phyloP scores from a whole-genome alignment of 257 asterid species.

The Coffea canephora region DNA sequence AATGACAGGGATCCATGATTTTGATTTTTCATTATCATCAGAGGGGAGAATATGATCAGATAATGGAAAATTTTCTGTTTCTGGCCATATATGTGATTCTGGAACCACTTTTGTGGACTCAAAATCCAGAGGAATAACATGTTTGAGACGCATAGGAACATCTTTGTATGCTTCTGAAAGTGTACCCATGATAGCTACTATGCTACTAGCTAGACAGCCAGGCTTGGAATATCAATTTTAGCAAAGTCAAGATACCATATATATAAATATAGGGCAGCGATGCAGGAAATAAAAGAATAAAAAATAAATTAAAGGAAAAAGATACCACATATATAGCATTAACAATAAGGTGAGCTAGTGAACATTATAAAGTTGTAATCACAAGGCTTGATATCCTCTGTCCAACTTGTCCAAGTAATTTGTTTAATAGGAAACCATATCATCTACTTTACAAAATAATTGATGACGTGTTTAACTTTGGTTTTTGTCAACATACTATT shows the following conservation, averaged over 20 bases:
- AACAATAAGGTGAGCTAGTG: no score
- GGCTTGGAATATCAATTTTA: neutral
- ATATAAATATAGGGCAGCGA: neutral
- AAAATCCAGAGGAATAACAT: constrained; percentile 68
- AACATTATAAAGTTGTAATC: no score
- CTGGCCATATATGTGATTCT: constrained; percentile 60
- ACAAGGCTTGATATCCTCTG: no score
- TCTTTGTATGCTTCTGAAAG: constrained; percentile 54
- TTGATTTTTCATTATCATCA: neutral
- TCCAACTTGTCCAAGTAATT: no score
- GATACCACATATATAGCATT: no score
- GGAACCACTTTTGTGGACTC: constrained; percentile 43
- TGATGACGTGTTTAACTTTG: no score
- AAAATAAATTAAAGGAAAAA: no score
- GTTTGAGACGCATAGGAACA: constrained; percentile 35
- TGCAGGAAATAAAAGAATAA: no score
- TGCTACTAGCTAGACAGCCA: neutral
- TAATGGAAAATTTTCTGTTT: constrained; percentile 11
- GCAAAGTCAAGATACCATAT: neutral
- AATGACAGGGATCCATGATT: constrained; percentile 31
- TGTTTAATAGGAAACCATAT: no score
- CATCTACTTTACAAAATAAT: no score
- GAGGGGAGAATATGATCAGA: neutral
- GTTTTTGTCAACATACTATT: no score
- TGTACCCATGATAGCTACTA: constrained; percentile 23